Conservation (phyloP, 768 basidiomycete genomes). For the Rhodosporidiobolus sp. region DNA sequence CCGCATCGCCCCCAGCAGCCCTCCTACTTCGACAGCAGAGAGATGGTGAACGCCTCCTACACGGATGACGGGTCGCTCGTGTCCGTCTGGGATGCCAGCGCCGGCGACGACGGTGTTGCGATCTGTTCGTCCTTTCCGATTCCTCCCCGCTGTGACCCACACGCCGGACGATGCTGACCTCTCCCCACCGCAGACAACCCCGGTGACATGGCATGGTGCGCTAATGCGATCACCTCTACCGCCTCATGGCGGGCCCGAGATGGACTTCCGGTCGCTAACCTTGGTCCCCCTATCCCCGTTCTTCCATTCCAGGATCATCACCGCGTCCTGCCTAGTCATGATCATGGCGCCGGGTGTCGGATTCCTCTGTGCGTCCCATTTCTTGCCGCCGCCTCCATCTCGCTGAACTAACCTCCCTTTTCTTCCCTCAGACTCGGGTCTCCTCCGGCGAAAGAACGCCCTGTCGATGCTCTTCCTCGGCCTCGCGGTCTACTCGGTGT, state of each 20-base stretch:
- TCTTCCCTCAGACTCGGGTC: constrained; percentile 24
- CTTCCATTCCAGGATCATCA: constrained; percentile 23
- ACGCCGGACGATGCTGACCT: background rate
- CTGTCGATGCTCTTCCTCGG: constrained; percentile 51
- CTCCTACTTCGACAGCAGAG: background rate
- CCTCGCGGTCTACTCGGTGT: constrained; percentile 47
- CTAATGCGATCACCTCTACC: too few species aligned
- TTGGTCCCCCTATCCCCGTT: background rate
- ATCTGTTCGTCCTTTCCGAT: background rate
- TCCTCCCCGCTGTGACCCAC: too few species aligned
- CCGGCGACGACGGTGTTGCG: background rate
- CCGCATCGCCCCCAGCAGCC: too few species aligned
- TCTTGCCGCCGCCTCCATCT: constrained; percentile 47
- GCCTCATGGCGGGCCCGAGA: too few species aligned
- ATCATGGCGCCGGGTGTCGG: constrained; percentile 51
- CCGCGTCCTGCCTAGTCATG: constrained; percentile 48
- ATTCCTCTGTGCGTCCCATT: constrained; percentile 35
- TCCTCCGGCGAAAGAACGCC: constrained; percentile 52
- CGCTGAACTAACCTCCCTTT: background rate
- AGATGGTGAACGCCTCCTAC: constrained; percentile 12
- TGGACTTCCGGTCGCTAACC: background rate
- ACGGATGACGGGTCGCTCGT: background rate
- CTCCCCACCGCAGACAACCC: background rate
- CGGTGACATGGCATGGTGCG: constrained; percentile 14
- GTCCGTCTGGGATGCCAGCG: background rate